Evolutionary conservation across 225 moss, liverwort and hornwort genomes (phyloP).

Genomic region (Physcomitrellopsis africana): DNA sequence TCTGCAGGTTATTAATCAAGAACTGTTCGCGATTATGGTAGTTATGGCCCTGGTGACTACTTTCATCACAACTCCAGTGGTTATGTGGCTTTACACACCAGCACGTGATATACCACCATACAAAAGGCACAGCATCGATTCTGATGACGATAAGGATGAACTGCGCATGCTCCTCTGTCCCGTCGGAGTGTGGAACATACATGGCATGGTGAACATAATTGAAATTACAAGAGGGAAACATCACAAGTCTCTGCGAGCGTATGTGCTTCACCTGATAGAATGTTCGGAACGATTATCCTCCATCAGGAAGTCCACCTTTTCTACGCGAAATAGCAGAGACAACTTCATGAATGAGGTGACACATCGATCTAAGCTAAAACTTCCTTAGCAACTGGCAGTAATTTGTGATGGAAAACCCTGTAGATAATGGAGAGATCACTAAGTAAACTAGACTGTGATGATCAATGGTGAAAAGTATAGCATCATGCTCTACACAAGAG

Average conservation of each 20-base stretch:
- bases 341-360: conserved; percentile 29
- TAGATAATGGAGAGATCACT: background rate
- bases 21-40: conserved; percentile 59
- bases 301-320: conserved; percentile 38
- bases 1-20: conserved; percentile 55
- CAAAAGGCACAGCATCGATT: conserved; percentile 41
- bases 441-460: background rate
- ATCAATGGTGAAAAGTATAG: background rate
- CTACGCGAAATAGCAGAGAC: conserved; percentile 22
- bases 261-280: conserved; percentile 51
- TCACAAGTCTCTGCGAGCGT: conserved; percentile 31
- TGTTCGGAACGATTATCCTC: conserved; percentile 52
- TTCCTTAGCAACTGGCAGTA: background rate
- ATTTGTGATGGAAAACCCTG: background rate
- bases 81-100: conserved; percentile 62
- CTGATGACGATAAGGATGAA: conserved; percentile 35
- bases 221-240: conserved; percentile 42
- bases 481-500: background rate
- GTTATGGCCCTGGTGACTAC: conserved; percentile 60
- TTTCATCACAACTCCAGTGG: conserved; percentile 51
- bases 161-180: conserved; percentile 54
- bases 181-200: conserved; percentile 38
- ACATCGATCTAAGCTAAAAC: background rate
- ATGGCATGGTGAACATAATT: conserved; percentile 48
- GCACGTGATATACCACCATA: conserved; percentile 47